phyloP scores from a whole-genome alignment of 2,329 filamentous ascomycete genomes.

The Rugonectria rugulosa region DNA sequence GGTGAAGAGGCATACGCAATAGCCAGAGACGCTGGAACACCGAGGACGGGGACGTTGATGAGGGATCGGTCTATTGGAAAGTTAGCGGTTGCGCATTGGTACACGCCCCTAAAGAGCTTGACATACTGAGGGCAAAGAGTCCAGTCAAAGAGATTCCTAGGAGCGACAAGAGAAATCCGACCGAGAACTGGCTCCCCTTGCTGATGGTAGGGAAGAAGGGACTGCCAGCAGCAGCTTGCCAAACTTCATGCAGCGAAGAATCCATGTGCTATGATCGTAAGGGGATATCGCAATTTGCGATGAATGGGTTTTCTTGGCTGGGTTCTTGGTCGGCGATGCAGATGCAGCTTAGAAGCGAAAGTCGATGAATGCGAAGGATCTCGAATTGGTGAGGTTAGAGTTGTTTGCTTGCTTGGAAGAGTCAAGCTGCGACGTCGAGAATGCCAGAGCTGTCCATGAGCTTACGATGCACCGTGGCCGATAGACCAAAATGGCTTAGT shows the following conservation, averaged over 20 bases:
- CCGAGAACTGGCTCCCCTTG: slow-evolving; percentile 84
- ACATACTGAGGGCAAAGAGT: slow-evolving; percentile 83
- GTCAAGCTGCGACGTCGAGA: slow-evolving; percentile 26
- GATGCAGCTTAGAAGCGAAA: no score
- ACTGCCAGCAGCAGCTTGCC: slow-evolving; percentile 89
- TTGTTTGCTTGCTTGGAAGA: slow-evolving; percentile 24
- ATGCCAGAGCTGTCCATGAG: slow-evolving; percentile 38
- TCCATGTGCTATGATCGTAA: slow-evolving; percentile 64
- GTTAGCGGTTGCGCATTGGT: slow-evolving; percentile 39
- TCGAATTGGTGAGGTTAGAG: slow-evolving; percentile 1
- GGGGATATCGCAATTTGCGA: background rate
- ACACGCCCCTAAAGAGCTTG: background rate
- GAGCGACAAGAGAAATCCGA: slow-evolving; percentile 79
- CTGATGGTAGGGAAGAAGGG: slow-evolving; percentile 81
- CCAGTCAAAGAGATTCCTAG: slow-evolving; percentile 76
- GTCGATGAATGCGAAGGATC: slow-evolving; percentile 2
- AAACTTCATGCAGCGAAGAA: slow-evolving; percentile 85
- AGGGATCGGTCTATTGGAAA: slow-evolving; percentile 77
- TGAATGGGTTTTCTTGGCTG: background rate
- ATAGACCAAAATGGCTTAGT: slow-evolving; percentile 44
- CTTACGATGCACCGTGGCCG: slow-evolving; percentile 47
- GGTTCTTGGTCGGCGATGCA: background rate
- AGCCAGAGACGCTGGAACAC: slow-evolving; percentile 85
- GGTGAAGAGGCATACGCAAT: slow-evolving; percentile 74
- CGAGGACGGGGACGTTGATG: slow-evolving; percentile 77